Evolutionary conservation across 441 rosid species (phyloP).

Genomic region (Sinapis alba): DNA sequence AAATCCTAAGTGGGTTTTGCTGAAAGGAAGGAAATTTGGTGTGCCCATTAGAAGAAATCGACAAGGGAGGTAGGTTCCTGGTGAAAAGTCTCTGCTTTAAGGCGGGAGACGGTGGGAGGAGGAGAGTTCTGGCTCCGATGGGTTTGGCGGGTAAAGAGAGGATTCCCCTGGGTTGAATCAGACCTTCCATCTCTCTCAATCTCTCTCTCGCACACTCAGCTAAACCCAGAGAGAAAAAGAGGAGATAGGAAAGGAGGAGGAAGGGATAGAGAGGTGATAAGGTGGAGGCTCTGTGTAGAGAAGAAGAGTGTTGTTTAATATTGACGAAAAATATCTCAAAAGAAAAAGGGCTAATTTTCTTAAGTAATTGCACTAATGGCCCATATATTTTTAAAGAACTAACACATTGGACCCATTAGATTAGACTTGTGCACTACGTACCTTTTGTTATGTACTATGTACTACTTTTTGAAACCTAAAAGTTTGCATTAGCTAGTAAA

Average conservation of each 20-base stretch:
- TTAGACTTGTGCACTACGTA: neutral
- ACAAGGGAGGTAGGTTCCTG: conserved; percentile 37
- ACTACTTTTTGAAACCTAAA: too few species aligned
- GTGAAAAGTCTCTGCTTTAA: conserved; percentile 68
- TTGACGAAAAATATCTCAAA: neutral
- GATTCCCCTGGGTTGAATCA: conserved; percentile 67
- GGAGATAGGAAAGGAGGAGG: conserved; percentile 3
- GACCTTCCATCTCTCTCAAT: conserved; percentile 58
- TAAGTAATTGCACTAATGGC: too few species aligned
- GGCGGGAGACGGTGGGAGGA: conserved; percentile 57
- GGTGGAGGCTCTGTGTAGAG: too few species aligned
- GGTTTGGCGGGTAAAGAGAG: conserved; percentile 73
- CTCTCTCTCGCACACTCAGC: conserved; percentile 14
- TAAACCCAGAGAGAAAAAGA: neutral
- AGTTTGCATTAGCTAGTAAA: too few species aligned
- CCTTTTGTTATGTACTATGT: too few species aligned
- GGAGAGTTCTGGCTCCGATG: conserved; percentile 42
- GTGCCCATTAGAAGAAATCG: conserved; percentile 61
- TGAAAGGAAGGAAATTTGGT: conserved; percentile 39
- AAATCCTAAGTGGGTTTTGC: conserved; percentile 29
- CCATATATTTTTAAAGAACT: too few species aligned
- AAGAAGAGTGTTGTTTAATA: too few species aligned
- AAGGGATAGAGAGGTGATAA: conserved; percentile 8
- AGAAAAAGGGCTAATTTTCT: too few species aligned
- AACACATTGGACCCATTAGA: neutral